These are phyloP conservation scores for Penicillium brevicompactum DNA, from an alignment of 2,329 filamentous ascomycete species.

Conservation along the genomic window DNA sequence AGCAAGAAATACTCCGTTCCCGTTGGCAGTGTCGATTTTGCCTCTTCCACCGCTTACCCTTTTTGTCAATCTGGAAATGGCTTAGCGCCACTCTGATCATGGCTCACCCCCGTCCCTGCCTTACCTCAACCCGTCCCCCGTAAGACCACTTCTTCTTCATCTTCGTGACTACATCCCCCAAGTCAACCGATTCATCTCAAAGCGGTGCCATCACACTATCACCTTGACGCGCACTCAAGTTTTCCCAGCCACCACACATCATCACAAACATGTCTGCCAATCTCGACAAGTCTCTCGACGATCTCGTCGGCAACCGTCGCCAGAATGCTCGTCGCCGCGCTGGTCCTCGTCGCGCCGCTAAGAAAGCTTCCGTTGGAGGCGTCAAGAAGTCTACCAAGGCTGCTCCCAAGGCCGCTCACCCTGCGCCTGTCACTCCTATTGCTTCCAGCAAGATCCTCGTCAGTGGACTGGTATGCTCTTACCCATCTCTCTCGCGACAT, in stretches of 20 bases:
- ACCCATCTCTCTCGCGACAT: background rate
- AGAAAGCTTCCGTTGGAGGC: constrained; percentile 73
- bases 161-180: background rate
- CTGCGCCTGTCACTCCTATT: constrained; percentile 62
- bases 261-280: constrained; percentile 78
- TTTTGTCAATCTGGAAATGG: background rate
- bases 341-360: constrained; percentile 48
- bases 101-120: background rate
- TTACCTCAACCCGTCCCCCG: background rate
- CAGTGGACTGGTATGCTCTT: constrained; percentile 86
- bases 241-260: background rate
- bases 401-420: constrained; percentile 58
- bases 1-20: too few relatives aligned
- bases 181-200: constrained; percentile 14
- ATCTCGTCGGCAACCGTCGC: constrained; percentile 83
- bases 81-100: background rate
- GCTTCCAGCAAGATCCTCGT: constrained; percentile 96
- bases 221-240: too few relatives aligned
- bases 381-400: constrained; percentile 70
- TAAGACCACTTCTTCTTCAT: background rate
- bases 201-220: constrained; percentile 1
- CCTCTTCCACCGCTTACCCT: background rate
- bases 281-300: constrained; percentile 94
- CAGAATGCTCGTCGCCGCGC: constrained; percentile 53
- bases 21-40: too few relatives aligned